These are phyloP conservation scores for Suillus tomentosus DNA, from an alignment of 768 basidiomycete genomes.

Conservation along the genomic window DNA sequence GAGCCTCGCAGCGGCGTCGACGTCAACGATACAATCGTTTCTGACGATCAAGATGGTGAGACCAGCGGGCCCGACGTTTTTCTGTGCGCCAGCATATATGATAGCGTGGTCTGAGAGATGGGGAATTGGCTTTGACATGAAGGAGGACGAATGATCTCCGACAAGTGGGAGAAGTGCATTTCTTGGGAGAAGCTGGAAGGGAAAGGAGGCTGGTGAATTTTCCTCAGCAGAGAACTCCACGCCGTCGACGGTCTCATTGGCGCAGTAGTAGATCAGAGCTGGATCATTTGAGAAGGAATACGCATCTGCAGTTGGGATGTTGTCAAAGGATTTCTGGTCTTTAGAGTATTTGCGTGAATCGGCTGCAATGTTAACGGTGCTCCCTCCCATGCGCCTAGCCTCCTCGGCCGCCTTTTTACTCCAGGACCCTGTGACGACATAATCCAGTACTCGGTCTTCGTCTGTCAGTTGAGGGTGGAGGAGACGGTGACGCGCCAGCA, in stretches of 20 bases:
- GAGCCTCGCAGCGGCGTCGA: slow-evolving; percentile 72
- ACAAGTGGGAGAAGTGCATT: slow-evolving; percentile 76
- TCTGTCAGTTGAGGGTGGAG: slow-evolving; percentile 60
- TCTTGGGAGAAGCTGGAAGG: slow-evolving; percentile 71
- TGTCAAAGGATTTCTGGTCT: slow-evolving; percentile 73
- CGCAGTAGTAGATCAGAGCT: slow-evolving; percentile 96
- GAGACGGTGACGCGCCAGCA: slow-evolving; percentile 83
- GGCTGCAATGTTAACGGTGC: slow-evolving; percentile 66
- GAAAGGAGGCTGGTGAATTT: slow-evolving; percentile 68
- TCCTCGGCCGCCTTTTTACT: slow-evolving; percentile 85
- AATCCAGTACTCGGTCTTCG: slow-evolving; percentile 73
- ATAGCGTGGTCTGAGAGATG: slow-evolving; percentile 87
- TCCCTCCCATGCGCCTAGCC: slow-evolving; percentile 66
- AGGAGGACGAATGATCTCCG: slow-evolving; percentile 94
- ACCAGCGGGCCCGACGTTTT: slow-evolving; percentile 95
- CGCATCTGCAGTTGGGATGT: slow-evolving; percentile 70
- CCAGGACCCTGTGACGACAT: slow-evolving; percentile 93
- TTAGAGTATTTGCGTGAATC: slow-evolving; percentile 65
- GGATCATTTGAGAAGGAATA: slow-evolving; percentile 82
- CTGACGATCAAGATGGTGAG: slow-evolving; percentile 91
- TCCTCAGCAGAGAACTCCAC: slow-evolving; percentile 76
- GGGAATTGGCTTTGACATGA: slow-evolving; percentile 94
- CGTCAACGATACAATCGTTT: slow-evolving; percentile 92
- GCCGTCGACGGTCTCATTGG: slow-evolving; percentile 98
- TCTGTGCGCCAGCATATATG: slow-evolving; percentile 96